Conservation (phyloP, 768 basidiomycete species). For the Hebeloma cylindrosporum region DNA sequence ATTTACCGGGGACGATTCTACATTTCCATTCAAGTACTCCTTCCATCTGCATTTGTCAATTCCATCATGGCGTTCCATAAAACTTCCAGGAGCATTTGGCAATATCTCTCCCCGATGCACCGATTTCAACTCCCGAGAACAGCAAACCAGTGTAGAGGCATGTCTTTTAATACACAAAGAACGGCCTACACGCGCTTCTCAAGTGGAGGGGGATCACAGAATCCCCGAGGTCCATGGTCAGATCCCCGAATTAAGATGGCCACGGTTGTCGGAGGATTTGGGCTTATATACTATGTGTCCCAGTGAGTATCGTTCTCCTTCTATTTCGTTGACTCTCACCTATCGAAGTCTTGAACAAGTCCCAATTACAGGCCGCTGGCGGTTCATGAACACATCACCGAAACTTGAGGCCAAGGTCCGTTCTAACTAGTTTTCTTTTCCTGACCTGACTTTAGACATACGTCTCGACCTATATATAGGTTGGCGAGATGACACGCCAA, state of each 20-base stretch:
- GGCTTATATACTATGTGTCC: slow-evolving; percentile 16
- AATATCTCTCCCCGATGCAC: no score
- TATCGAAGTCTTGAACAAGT: slow-evolving; percentile 72
- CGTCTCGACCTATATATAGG: slow-evolving; percentile 24
- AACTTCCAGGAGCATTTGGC: no score
- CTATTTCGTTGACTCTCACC: not conserved
- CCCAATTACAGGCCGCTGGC: slow-evolving; percentile 81
- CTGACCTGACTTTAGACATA: not conserved
- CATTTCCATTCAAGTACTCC: no score
- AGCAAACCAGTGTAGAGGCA: no score
- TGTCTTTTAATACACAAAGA: no score
- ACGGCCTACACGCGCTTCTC: no score
- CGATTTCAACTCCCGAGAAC: no score
- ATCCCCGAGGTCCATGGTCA: not conserved
- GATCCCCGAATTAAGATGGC: slow-evolving; percentile 5
- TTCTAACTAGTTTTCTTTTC: not conserved
- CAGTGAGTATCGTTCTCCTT: slow-evolving; percentile 29
- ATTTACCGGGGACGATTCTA: no score
- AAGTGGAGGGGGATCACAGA: no score
- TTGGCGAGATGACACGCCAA: slow-evolving; percentile 40
- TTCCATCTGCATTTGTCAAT: no score
- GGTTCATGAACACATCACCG: slow-evolving; percentile 81
- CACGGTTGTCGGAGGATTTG: not conserved
- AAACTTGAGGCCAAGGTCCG: slow-evolving; percentile 56
- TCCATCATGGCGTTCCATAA: no score